Conservation (phyloP, 1,284 basidiomycete genomes). For the Malassezia sp. region DNA sequence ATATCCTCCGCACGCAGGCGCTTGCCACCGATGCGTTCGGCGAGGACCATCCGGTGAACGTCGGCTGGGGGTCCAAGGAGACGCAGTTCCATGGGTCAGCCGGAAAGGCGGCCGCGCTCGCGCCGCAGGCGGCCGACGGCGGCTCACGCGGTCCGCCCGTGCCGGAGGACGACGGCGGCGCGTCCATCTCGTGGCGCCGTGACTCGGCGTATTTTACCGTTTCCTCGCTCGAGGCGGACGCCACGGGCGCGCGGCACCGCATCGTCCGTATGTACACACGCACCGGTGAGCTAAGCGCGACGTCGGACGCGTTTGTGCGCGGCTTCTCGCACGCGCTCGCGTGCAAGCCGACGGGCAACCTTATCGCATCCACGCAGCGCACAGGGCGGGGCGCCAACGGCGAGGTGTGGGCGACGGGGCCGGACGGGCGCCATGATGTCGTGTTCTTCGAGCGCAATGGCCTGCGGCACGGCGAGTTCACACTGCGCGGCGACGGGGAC, state of each 20-base stretch:
- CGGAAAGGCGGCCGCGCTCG: conserved; percentile 67
- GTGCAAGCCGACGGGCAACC: conserved; percentile 75
- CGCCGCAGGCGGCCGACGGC: conserved; percentile 49
- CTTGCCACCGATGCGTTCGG: conserved; percentile 70
- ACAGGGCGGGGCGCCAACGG: conserved; percentile 60
- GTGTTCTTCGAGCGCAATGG: conserved; percentile 95
- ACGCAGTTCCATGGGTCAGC: conserved; percentile 96
- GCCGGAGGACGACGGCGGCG: conserved; percentile 59
- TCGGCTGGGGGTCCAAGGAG: conserved; percentile 93
- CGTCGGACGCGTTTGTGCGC: conserved; percentile 63
- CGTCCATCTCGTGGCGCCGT: conserved; percentile 80
- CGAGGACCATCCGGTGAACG: conserved; percentile 79
- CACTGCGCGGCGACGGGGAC: conserved; percentile 53
- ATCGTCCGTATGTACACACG: conserved; percentile 55
- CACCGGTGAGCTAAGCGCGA: conserved; percentile 66
- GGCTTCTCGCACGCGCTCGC: conserved; percentile 70
- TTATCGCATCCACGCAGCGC: conserved; percentile 71
- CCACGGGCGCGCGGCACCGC: conserved; percentile 52
- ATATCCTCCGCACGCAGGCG: conserved; percentile 68
- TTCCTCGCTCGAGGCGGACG: conserved; percentile 55
- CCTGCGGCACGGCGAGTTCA: conserved; percentile 78
- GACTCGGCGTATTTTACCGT: conserved; percentile 81
- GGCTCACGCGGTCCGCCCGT: conserved; percentile 47
- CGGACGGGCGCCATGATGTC: conserved; percentile 60
- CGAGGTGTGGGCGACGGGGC: conserved; percentile 26